A percentile compares a stretch with the other conserved stretches of the same genome.
phyloP scores from a whole-genome alignment of 352 stramenopile species.

The Phytophthora rubi region DNA sequence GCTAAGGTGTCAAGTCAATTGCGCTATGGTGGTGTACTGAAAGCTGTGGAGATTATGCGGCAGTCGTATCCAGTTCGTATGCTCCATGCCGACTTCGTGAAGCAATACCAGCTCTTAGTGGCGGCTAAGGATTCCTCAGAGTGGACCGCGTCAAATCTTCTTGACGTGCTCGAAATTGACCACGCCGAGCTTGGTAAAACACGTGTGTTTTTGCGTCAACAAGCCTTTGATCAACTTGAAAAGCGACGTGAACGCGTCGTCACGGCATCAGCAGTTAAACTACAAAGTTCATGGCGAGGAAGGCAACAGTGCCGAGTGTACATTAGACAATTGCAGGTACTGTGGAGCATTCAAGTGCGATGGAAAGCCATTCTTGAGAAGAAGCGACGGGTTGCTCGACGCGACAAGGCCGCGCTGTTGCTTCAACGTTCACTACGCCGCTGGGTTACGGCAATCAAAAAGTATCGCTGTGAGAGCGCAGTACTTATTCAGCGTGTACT shows the following conservation, averaged over 20 bases:
- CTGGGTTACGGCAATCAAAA: constrained; percentile 37
- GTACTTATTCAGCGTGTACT: constrained; percentile 44
- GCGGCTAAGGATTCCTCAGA: constrained; percentile 7
- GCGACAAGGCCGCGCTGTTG: constrained; percentile 37
- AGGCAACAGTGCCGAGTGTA: constrained; percentile 41
- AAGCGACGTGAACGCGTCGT: constrained; percentile 48
- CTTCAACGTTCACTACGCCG: constrained; percentile 46
- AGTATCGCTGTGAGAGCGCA: constrained; percentile 30
- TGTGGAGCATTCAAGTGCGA: constrained; percentile 57
- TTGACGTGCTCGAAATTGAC: constrained; percentile 44
- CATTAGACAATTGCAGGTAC: constrained; percentile 36
- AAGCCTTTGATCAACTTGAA: constrained; percentile 70
- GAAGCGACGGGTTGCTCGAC: constrained; percentile 40
- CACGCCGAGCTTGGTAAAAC: constrained; percentile 72
- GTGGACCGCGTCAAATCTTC: constrained; percentile 37
- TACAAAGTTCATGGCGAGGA: constrained; percentile 65
- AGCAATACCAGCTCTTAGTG: constrained; percentile 53
- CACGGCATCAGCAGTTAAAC: constrained; percentile 29
- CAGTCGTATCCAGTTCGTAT: constrained; percentile 87
- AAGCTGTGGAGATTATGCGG: constrained; percentile 86
- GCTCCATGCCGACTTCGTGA: constrained; percentile 67
- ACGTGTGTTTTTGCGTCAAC: constrained; percentile 72
- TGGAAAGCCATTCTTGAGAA: constrained; percentile 64
- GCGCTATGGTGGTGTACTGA: constrained; percentile 83
- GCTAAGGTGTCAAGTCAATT: constrained; percentile 79